Base-by-base conservation (phyloP, 202 grass and related monocot genomes). In the Carex sylvatica region DNA sequence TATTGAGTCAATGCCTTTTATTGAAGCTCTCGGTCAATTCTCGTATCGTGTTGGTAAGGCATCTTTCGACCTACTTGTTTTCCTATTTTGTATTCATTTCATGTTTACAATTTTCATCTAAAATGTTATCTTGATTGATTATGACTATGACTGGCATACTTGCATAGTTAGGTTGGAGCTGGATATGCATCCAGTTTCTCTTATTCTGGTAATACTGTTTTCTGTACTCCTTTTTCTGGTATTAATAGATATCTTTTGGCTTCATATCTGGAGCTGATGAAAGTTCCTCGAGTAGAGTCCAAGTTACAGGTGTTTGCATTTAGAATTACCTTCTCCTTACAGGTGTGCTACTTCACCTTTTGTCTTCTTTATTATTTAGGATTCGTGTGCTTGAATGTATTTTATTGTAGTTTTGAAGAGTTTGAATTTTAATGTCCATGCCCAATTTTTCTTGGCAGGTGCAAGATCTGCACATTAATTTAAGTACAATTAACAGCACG, bases 1-100 rank as follows among this genome's bases (percentile, higher is more conserved):
- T 83, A 93, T 99, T 53, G 96, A 99, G 88, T 99, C 96, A 22
- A 99, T 99, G 96, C 93, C 93, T 71, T 99, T 96, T 80, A 96
- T 99, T 58, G 96, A 99, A 89, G 96, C 96, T 80, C 83, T 99
- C 61, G 92, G 93, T 83, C 96, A 99, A 74, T 95, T 99, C 85
- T 99, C 96, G 20, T 95, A 92, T 90, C 91, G 83, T 82, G 96
- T 96, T 84, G 96, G 96, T 99, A 64, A 92, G 88, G 9, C 82
- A 49, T 54, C 64, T 46, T 56, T 36, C 52, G n/a, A 71, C 9
- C 74, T 65, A 18, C 16, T 46, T 80, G 20, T 68, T 51, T 82
- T 82, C 10, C 65, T 82, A 31, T 60, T 19, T 82, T 65, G 38
- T 69, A 31, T 75, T 33, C 15, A 18, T 82, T 67, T 69, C 2